phyloP scores from a whole-genome alignment of 345 rosid genomes.

The Anastatica hierochuntica region DNA sequence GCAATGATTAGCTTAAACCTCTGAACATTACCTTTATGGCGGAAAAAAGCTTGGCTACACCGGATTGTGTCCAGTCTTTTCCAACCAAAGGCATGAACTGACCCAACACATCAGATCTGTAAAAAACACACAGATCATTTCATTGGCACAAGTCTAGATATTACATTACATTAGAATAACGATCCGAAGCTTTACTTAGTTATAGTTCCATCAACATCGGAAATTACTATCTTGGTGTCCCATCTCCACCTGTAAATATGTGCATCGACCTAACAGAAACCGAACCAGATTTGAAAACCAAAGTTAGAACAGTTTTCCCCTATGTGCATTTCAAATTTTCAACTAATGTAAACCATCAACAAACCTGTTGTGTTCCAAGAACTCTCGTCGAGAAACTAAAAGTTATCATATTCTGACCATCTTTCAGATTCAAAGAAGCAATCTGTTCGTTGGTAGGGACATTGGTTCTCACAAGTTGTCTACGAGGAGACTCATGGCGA shows the following conservation, averaged over 20 bases:
- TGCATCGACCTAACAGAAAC: slow-evolving; percentile 85
- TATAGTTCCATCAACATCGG: slow-evolving; percentile 96
- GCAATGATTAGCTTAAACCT: slow-evolving; percentile 3
- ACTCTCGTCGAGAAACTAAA: slow-evolving; percentile 86
- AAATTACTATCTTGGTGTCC: slow-evolving; percentile 82
- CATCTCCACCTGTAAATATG: slow-evolving; percentile 94
- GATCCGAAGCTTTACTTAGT: slow-evolving; percentile 49
- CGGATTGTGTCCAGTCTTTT: slow-evolving; percentile 94
- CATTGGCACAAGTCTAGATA: background rate
- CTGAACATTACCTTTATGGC: slow-evolving; percentile 64
- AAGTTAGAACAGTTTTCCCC: slow-evolving; percentile 1
- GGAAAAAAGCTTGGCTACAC: slow-evolving; percentile 84
- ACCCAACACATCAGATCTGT: slow-evolving; percentile 94
- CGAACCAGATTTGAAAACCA: slow-evolving; percentile 1
- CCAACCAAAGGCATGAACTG: slow-evolving; percentile 98
- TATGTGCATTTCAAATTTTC: background rate
- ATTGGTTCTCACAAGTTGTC: slow-evolving; percentile 64
- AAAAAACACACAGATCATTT: slow-evolving; percentile 23
- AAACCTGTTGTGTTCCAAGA: slow-evolving; percentile 84
- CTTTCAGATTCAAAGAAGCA: slow-evolving; percentile 79
- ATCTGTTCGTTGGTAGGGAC: slow-evolving; percentile 81
- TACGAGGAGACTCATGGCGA: slow-evolving; percentile 47
- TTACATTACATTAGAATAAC: background rate
- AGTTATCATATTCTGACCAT: slow-evolving; percentile 77
- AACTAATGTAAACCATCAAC: slow-evolving; percentile 7